Evolutionary conservation across 495 filamentous ascomycete genomes (phyloP), one percentile per base, ranked within the genome.

Genomic region (Jackrogersella minutella): DNA sequence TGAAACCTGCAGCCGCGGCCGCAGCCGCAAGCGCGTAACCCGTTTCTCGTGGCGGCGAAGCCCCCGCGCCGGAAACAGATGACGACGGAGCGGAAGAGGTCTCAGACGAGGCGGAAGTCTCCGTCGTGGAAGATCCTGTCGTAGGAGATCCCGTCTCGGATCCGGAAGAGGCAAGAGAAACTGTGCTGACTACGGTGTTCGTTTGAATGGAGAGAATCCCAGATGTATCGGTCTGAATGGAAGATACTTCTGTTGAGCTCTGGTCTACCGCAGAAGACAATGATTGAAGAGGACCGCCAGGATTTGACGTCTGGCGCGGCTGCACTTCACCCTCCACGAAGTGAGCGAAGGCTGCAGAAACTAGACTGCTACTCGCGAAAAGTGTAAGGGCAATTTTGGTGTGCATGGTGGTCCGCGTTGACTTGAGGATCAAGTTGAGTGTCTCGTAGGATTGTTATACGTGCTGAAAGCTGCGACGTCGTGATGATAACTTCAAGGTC

Each of bases 201-300:
- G 60, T 64, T 28, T 64, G 60, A 8, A 57, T 50, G 5, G 57
- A 33, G 14, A 52, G 8, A 11, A 28, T 9, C 2, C 19, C 19
- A 3, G 61, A 47, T 2, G 51, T 64, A 5, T 66, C 63, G 40
- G 63, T 66, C 26, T 58, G 55, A 16, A 59, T 58, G 2, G 64
- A 62, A 13, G 62, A 11, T 9, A 68, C 36, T 9, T 46, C 52
- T 5, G 52, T 58, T 2, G 58, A 58, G 28, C 64, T 47, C 26
- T 37, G 24, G 8, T 68, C 64, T 10, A 46, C 40, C 2, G 40
- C 46, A 28, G 58, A 46, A 11, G 62, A 58, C 16, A 49, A 11
- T n/a, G 64, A 62, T 36, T 68, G 19, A 26, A 68, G 0, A 19
- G 64, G 64, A 1, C 64, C 64, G 6, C 64, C 64, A 21, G 64